phyloP scores from a whole-genome alignment of 176 grass and related monocot species.

The Aegilops speltoides region DNA sequence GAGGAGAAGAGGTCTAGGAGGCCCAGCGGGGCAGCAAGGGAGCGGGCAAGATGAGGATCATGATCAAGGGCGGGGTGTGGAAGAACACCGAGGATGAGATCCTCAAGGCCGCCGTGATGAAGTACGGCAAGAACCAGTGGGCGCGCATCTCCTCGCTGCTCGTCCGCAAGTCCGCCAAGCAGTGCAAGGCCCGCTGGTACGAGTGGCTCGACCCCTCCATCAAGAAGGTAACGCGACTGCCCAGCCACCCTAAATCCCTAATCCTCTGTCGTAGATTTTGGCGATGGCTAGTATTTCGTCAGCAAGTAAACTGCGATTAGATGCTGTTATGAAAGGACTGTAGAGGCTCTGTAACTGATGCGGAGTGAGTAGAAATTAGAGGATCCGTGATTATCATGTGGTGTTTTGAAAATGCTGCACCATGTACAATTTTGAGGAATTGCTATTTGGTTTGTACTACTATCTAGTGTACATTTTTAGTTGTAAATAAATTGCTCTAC shows the following conservation, averaged over 20 bases:
- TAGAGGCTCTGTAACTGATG: neutral
- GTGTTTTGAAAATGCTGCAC: neutral
- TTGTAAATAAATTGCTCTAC: neutral
- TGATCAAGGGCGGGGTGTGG: conserved; percentile 89
- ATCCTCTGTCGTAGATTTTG: neutral
- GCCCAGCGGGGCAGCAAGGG: neutral
- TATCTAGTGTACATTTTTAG: neutral
- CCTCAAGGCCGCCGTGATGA: conserved; percentile 84
- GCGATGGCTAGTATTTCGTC: neutral
- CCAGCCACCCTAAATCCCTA: neutral
- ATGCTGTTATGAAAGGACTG: neutral
- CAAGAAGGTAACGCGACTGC: conserved; percentile 48
- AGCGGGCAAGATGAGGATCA: conserved; percentile 74
- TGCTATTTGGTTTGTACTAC: neutral
- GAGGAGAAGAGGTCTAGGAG: conserved; percentile 25
- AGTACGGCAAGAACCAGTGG: conserved; percentile 92
- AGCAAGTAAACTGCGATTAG: neutral
- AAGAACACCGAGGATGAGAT: conserved; percentile 93
- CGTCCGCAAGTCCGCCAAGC: conserved; percentile 84
- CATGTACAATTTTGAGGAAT: neutral
- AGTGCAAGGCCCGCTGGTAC: conserved; percentile 86
- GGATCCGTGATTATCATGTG: neutral
- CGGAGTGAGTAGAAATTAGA: neutral
- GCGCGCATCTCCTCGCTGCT: conserved; percentile 81
- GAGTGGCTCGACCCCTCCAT: conserved; percentile 79